phyloP scores from a whole-genome alignment of 2,329 filamentous ascomycete genomes.

The Acrocalymma vagum region DNA sequence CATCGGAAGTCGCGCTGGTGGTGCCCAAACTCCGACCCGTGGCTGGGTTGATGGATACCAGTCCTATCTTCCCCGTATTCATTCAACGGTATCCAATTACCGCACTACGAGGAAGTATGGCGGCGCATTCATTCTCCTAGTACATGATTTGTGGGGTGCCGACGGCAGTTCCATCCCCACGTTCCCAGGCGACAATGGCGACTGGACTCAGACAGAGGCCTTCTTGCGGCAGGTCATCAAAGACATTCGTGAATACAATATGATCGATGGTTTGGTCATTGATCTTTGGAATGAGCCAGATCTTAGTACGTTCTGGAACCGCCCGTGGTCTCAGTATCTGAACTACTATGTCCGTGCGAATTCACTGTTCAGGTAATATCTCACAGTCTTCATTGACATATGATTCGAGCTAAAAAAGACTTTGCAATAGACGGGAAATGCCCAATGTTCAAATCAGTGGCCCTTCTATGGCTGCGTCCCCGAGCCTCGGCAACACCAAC shows the following conservation, averaged over 20 bases:
- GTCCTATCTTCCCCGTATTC: conserved; percentile 47
- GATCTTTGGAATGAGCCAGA: conserved; percentile 67
- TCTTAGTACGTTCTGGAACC: conserved; percentile 46
- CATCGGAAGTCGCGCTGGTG: conserved; percentile 51
- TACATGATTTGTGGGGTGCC: conserved; percentile 59
- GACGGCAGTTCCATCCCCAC: conserved; percentile 52
- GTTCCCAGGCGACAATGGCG: conserved; percentile 60
- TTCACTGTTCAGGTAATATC: conserved; percentile 46
- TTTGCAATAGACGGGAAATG: conserved; percentile 2
- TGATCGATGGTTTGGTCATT: conserved; percentile 49
- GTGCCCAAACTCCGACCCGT: conserved; percentile 49
- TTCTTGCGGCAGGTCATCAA: conserved; percentile 52
- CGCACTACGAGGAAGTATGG: conserved; percentile 52
- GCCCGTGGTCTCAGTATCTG: conserved; percentile 50
- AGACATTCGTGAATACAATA: conserved; percentile 49
- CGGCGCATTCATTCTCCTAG: conserved; percentile 56
- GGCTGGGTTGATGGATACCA: conserved; percentile 50
- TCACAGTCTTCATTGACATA: conserved; percentile 15
- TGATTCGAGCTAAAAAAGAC: not conserved
- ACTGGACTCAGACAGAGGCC: conserved; percentile 57
- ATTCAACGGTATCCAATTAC: conserved; percentile 57
- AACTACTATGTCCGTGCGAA: conserved; percentile 50
- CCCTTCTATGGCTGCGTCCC: conserved; percentile 48
- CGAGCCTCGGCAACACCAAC: conserved; percentile 33
- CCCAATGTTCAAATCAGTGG: conserved; percentile 42